Conservation (phyloP, 129 eudicot genomes). For the Solidago caesia region DNA sequence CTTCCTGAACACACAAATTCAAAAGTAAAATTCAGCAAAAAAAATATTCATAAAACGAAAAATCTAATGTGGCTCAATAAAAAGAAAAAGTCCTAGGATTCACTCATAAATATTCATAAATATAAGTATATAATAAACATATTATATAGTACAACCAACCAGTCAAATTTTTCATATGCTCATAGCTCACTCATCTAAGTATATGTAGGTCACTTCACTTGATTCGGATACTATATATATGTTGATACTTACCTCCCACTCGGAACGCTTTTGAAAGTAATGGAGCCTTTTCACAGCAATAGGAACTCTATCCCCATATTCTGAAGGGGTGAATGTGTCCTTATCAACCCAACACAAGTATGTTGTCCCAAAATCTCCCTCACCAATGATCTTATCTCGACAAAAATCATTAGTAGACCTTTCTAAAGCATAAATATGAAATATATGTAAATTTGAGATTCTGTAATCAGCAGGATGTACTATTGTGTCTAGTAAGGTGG, state of each 20-base stretch:
- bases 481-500: too few species aligned
- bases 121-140: too few species aligned
- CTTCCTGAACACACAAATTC: conserved; percentile 14
- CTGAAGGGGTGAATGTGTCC: not conserved
- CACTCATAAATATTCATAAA: too few species aligned
- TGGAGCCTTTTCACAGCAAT: conserved; percentile 3
- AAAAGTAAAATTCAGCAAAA: not conserved
- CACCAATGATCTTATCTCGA: not conserved
- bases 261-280: not conserved
- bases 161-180: too few species aligned
- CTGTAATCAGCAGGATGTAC: too few species aligned
- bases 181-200: too few species aligned
- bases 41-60: not conserved
- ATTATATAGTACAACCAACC: too few species aligned
- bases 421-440: not conserved
- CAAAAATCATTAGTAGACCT: not conserved
- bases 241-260: not conserved
- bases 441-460: not conserved
- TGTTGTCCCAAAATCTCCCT: conserved; percentile 24
- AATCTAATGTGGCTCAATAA: too few species aligned
- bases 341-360: conserved; percentile 3
- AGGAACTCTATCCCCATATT: not conserved
- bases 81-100: too few species aligned
- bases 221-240: not conserved
- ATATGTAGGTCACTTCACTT: too few species aligned